phyloP scores from a whole-genome alignment of 2,329 filamentous ascomycete genomes.

The Monosporascus cannonballus region DNA sequence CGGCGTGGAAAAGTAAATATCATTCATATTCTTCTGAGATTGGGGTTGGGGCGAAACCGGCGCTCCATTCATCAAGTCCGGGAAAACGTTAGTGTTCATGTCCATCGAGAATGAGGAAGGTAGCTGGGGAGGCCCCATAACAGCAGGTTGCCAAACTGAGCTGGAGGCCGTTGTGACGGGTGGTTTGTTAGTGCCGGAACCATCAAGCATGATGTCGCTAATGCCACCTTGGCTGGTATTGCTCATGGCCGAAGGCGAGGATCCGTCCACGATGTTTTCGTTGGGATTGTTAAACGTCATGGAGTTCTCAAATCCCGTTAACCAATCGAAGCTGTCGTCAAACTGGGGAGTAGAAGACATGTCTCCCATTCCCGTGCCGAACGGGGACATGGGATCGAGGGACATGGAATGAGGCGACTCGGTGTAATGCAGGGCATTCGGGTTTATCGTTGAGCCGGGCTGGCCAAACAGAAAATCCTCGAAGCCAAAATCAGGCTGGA shows the following conservation, averaged over 20 bases:
- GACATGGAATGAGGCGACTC: conserved; percentile 65
- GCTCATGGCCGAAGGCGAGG: conserved; percentile 93
- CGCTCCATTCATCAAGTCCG: conserved; percentile 66
- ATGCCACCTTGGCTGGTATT: conserved; percentile 87
- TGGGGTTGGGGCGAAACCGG: conserved; percentile 74
- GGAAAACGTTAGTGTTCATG: conserved; percentile 66
- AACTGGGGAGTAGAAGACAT: conserved; percentile 52
- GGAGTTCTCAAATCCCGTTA: conserved; percentile 71
- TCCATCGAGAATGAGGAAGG: conserved; percentile 70
- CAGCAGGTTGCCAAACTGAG: conserved; percentile 63
- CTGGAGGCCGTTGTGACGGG: conserved; percentile 44
- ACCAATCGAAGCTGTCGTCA: conserved; percentile 80
- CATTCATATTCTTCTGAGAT: conserved; percentile 63
- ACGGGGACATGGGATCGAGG: conserved; percentile 57
- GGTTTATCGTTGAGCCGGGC: conserved; percentile 62
- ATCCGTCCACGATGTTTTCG: conserved; percentile 82
- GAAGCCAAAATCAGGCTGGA: conserved; percentile 62
- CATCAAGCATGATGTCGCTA: conserved; percentile 88
- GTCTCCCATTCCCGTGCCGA: conserved; percentile 50
- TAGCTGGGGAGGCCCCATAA: conserved; percentile 64
- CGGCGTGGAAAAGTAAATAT: conserved; percentile 74
- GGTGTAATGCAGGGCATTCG: conserved; percentile 74
- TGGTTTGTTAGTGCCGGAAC: conserved; percentile 54
- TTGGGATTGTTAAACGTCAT: conserved; percentile 64
- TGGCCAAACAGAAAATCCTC: conserved; percentile 63